Evolutionary conservation across 2,329 filamentous ascomycete genomes (phyloP), one percentile per base, ranked within the genome.

Genomic region (Chaetomiaceae sp.): DNA sequence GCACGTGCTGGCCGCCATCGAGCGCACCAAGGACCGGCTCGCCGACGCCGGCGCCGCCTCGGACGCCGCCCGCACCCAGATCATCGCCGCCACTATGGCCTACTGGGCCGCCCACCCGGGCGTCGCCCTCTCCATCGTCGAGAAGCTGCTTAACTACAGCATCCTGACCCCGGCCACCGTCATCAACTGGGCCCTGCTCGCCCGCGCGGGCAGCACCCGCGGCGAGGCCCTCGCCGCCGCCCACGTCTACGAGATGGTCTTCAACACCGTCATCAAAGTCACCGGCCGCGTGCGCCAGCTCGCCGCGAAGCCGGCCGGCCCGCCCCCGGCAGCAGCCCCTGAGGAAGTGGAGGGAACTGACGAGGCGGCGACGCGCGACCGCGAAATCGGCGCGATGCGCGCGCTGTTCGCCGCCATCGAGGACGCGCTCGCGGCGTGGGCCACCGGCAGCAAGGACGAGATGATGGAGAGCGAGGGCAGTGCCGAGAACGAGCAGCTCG

Each of bases 111-210:
- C 91, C 26, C 91, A 98, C 59, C 89, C 91, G 0, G 93, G 93
- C 49, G 84, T 94, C 35, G 93, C 89, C 3, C 80, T 97, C 56
- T 87, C 86, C 57, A 95, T 98, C 58, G 78, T 97, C 48, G 91
- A 97, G 72, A 97, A 97, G 68, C 78, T 98, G 5, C 83, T 98
- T 57, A 98, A 97, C 69, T 98, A 96, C 70, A 90, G 87, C 12
- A 95, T 98, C 58, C 75, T 98, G 29, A 89, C 85, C 8, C 93
- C 93, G 0, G 73, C 82, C 47, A 84, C 83, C 14, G 89, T 98
- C 22, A 78, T 96, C 38, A 83, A 95, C 60, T 98, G 93, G 93
- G 88, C 88, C 1, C 74, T 98, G 11, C 74, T 81, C 38, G 63
- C 65, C 15, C 67, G 88, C 51, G 73, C 66, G 35, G 69, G 69